Evolutionary conservation across 2,329 filamentous ascomycete species (phyloP), one percentile per base, ranked within the genome.

Genomic region (Colletotrichum cuscutae): DNA sequence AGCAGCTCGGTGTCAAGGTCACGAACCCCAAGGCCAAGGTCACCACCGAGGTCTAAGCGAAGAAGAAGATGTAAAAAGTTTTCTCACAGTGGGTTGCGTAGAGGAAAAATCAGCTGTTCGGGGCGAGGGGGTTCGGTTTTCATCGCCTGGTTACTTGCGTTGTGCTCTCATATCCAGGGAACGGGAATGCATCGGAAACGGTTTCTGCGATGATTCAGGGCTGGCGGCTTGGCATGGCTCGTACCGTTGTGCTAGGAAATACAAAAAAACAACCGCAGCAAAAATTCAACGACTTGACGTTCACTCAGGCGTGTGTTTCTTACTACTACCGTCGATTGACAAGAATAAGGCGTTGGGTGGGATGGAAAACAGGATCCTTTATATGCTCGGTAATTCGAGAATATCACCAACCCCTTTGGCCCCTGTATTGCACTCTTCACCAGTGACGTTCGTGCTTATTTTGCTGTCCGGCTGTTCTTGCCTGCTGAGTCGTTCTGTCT

Each of bases 1-100:
- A 98, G 94, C 93, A 97, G 88, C 89, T 99, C 84, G 95, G 95
- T 84, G 97, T 99, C 86, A 99, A 99, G 94, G 96, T 99, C 86
- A 99, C 97, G 85, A 99, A 99, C 91, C 87, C 94, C 88, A 98
- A 98, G 94, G 97, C 95, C 84, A 97, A 96, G 91, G 93, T 99
- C 86, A 98, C 96, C 82, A 98, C 95, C 81, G 97, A 99, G 92
- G 89, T 92, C 82, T 93, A 91, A 90, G 83, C 49, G 52, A 52
- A 42, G 37, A 15, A 46, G 42, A 19, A 49, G 42, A 49, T 49
- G 8, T 49, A 65, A 30, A 53, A 64, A 54, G 9, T 32, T 49
- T 53, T 30, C 37, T 42, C 37, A 1, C 28, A 37, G 53, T 54
- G 61, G 61, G 61, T 64, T 49, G 56, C 35, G 65, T 68, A 49